These are phyloP conservation scores for Oleoguttula mirabilis DNA, from an alignment of 495 filamentous ascomycete genomes.

Conservation along the genomic window DNA sequence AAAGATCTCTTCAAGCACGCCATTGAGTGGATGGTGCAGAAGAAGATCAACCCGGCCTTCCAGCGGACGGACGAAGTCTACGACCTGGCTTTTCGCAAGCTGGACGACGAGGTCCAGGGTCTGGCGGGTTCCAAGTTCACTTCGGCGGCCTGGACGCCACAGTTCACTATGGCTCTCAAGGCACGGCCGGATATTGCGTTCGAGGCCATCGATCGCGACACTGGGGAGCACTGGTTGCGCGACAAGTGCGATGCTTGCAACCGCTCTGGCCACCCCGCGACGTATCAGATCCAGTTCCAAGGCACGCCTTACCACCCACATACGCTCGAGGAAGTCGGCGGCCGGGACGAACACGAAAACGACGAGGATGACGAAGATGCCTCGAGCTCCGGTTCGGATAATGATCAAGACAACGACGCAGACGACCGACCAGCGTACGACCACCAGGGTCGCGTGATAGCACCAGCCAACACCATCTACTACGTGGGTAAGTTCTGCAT, in stretches of 20 bases:
- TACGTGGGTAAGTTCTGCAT: slow-evolving; percentile 45
- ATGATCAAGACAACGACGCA: slow-evolving; percentile 8
- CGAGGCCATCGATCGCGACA: slow-evolving; percentile 23
- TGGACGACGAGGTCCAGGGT: slow-evolving; percentile 59
- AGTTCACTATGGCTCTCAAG: slow-evolving; percentile 53
- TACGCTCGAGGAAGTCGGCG: slow-evolving; percentile 52
- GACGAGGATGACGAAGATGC: slow-evolving; percentile 23
- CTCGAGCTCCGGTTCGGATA: slow-evolving; percentile 5
- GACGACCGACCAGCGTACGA: slow-evolving; percentile 24
- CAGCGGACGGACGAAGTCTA: slow-evolving; percentile 53
- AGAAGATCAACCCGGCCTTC: slow-evolving; percentile 66
- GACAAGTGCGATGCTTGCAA: slow-evolving; percentile 67
- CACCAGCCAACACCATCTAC: slow-evolving; percentile 23
- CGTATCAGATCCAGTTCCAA: slow-evolving; percentile 45
- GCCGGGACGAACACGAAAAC: slow-evolving; percentile 26
- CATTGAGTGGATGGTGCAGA: slow-evolving; percentile 73
- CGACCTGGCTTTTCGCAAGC: slow-evolving; percentile 56
- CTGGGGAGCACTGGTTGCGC: slow-evolving; percentile 21
- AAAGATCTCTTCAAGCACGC: slow-evolving; percentile 69
- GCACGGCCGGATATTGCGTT: slow-evolving; percentile 45
- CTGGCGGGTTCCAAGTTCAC: slow-evolving; percentile 59
- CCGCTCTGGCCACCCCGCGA: slow-evolving; percentile 54
- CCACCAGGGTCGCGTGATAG: slow-evolving; percentile 22
- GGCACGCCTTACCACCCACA: slow-evolving; percentile 60
- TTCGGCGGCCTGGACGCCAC: slow-evolving; percentile 58